phyloP scores from a whole-genome alignment of 1,284 basidiomycete genomes.

The Apiotrichum porosum region DNA sequence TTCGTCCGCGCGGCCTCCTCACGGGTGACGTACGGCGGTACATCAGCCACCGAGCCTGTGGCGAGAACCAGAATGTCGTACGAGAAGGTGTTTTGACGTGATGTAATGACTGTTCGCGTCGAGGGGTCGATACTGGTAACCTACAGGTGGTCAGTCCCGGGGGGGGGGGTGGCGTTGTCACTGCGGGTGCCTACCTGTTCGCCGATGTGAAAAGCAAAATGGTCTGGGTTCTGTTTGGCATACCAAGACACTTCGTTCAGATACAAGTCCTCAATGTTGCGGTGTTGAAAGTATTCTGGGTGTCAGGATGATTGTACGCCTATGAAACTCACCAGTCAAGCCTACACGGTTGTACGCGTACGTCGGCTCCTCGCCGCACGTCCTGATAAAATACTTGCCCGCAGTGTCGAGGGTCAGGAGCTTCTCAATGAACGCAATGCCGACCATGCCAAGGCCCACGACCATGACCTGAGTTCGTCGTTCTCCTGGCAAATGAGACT shows the following conservation, averaged over 20 bases:
- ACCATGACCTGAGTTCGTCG: slow-evolving; percentile 50
- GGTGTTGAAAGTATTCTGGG: slow-evolving; percentile 58
- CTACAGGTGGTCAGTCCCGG: too few species aligned
- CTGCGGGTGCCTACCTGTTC: slow-evolving; percentile 57
- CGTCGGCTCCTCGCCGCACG: slow-evolving; percentile 58
- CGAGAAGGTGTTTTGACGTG: slow-evolving; percentile 52
- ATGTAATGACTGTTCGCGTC: slow-evolving; percentile 34
- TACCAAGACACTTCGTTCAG: slow-evolving; percentile 58
- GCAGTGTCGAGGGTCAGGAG: slow-evolving; percentile 56
- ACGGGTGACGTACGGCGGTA: slow-evolving; percentile 60
- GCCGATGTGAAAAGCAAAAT: slow-evolving; percentile 55
- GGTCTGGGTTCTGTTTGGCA: slow-evolving; percentile 55
- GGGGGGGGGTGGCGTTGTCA: slow-evolving; percentile 49
- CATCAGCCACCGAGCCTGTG: slow-evolving; percentile 63
- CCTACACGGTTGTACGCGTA: slow-evolving; percentile 52
- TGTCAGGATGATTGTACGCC: too few species aligned
- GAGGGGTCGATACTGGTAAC: too few species aligned
- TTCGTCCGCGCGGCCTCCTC: slow-evolving; percentile 49
- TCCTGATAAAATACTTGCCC: slow-evolving; percentile 56
- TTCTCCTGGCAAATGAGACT: too few species aligned
- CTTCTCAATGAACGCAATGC: slow-evolving; percentile 66
- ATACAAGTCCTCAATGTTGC: slow-evolving; percentile 62
- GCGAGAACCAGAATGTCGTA: slow-evolving; percentile 66
- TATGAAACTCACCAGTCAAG: slow-evolving; percentile 53
- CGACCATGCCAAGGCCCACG: slow-evolving; percentile 66